Evolutionary conservation across 495 filamentous ascomycete species (phyloP).

Genomic region (Hypoxylon fuscum): DNA sequence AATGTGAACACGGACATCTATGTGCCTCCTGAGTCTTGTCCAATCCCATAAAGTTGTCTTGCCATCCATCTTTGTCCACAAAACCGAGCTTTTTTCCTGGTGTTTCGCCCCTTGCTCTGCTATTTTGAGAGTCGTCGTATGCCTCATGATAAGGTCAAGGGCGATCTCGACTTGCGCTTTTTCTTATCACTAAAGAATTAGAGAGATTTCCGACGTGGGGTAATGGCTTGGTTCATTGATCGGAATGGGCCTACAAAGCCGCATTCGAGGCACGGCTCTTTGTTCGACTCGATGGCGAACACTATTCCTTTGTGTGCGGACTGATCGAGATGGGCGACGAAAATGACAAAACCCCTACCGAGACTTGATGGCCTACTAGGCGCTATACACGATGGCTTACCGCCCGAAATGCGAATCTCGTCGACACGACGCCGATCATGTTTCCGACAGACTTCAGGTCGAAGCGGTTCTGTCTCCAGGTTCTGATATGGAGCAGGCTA

Average conservation of each 20-base stretch:
- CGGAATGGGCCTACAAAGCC: slow-evolving; percentile 37
- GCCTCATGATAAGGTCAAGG: not conserved
- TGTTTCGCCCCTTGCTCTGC: not conserved
- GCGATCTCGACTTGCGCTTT: not conserved
- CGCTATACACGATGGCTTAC: slow-evolving; percentile 24
- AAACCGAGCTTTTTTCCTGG: slow-evolving; percentile 3
- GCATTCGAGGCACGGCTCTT: slow-evolving; percentile 32
- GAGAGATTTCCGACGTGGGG: not conserved
- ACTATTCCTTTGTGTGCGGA: slow-evolving; percentile 34
- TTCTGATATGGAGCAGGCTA: slow-evolving; percentile 28
- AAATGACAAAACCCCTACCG: slow-evolving; percentile 22
- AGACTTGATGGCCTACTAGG: slow-evolving; percentile 13
- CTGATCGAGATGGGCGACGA: slow-evolving; percentile 14
- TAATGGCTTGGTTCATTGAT: slow-evolving; percentile 30
- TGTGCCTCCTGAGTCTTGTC: slow-evolving; percentile 22
- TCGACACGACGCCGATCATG: slow-evolving; percentile 27
- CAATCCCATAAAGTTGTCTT: slow-evolving; percentile 28
- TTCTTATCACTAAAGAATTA: not conserved
- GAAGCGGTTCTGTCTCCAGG: slow-evolving; percentile 19
- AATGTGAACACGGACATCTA: slow-evolving; percentile 31
- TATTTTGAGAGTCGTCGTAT: slow-evolving; percentile 1
- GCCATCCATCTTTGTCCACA: slow-evolving; percentile 22
- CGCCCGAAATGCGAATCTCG: slow-evolving; percentile 8
- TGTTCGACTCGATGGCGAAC: slow-evolving; percentile 26
- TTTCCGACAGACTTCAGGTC: slow-evolving; percentile 20